Evolutionary conservation across 306 rosid species (phyloP).

Genomic region (Prunus fruticosa): DNA sequence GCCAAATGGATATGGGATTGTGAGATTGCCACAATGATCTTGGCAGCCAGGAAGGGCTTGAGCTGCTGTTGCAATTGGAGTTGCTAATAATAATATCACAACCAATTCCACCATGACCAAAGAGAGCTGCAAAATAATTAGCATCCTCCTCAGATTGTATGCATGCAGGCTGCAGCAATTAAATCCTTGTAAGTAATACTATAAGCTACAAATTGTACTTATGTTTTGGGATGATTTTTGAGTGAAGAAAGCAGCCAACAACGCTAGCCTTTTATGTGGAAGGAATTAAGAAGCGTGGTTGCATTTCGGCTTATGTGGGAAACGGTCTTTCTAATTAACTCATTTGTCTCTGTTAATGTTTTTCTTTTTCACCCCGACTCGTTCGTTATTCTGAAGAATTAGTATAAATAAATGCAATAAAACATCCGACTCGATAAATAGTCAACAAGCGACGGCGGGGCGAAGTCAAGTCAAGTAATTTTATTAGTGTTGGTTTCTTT

Average conservation of each 20-base stretch:
- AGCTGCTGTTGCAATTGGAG: background rate
- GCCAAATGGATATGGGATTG: conserved; percentile 17
- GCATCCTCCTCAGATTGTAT: background rate
- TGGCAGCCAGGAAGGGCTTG: conserved; percentile 1
- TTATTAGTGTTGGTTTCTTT: too few species aligned
- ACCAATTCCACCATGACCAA: background rate
- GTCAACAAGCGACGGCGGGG: too few species aligned
- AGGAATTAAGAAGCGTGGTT: background rate
- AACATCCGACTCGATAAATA: too few species aligned
- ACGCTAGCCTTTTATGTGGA: background rate
- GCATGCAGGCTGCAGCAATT: too few species aligned
- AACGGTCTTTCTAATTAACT: background rate
- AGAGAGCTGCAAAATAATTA: background rate
- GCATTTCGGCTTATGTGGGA: background rate
- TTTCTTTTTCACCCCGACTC: background rate
- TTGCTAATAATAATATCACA: background rate
- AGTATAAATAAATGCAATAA: too few species aligned
- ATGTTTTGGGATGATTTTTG: too few species aligned
- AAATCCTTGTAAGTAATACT: too few species aligned
- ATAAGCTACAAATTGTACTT: background rate
- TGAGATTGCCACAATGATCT: background rate
- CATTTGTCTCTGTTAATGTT: background rate
- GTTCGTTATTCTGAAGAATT: background rate
- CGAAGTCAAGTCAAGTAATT: too few species aligned
- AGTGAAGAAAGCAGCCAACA: too few species aligned